A percentile compares a stretch with the other conserved stretches of the same genome.
Evolutionary conservation across 2,329 filamentous ascomycete species (phyloP).

Genomic region (Stylonectria norvegica): DNA sequence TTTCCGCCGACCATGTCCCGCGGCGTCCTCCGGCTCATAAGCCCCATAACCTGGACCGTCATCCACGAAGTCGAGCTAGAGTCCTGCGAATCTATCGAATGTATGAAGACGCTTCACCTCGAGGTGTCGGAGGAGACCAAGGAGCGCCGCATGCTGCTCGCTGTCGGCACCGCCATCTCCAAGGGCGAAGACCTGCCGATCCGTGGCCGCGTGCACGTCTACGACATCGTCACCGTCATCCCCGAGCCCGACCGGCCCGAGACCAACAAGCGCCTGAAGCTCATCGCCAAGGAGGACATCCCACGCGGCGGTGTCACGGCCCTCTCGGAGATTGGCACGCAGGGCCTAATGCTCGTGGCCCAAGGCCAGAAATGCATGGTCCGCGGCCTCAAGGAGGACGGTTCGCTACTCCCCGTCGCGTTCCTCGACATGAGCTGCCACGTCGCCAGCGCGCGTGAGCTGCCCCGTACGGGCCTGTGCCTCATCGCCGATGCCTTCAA

Average conservation of each 20-base stretch:
- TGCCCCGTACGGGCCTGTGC: constrained; percentile 79
- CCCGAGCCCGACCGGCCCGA: constrained; percentile 83
- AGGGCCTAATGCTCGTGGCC: constrained; percentile 82
- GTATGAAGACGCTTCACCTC: constrained; percentile 77
- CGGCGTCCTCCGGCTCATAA: constrained; percentile 74
- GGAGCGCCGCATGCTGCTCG: constrained; percentile 76
- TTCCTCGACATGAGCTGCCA: constrained; percentile 98
- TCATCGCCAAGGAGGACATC: constrained; percentile 85
- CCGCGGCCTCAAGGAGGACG: constrained; percentile 90
- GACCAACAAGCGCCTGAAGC: constrained; percentile 79
- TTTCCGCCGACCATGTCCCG: constrained; percentile 67
- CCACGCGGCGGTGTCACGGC: constrained; percentile 88
- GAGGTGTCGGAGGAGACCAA: constrained; percentile 90
- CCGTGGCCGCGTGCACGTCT: constrained; percentile 81
- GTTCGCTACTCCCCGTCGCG: constrained; percentile 84
- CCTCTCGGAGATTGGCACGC: constrained; percentile 77
- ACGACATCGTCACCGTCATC: constrained; percentile 87
- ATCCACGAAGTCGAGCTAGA: constrained; percentile 76
- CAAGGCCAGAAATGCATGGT: constrained; percentile 99
- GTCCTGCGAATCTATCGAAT: constrained; percentile 71
- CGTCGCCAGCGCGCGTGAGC: constrained; percentile 77
- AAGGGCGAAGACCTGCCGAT: constrained; percentile 88
- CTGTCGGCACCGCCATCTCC: constrained; percentile 80
- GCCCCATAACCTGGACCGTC: constrained; percentile 70
- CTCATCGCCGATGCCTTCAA: constrained; percentile 88